These are phyloP conservation scores for Tranzscheliella williamsii DNA, from an alignment of 1,284 basidiomycete genomes.

Conservation along the genomic window DNA sequence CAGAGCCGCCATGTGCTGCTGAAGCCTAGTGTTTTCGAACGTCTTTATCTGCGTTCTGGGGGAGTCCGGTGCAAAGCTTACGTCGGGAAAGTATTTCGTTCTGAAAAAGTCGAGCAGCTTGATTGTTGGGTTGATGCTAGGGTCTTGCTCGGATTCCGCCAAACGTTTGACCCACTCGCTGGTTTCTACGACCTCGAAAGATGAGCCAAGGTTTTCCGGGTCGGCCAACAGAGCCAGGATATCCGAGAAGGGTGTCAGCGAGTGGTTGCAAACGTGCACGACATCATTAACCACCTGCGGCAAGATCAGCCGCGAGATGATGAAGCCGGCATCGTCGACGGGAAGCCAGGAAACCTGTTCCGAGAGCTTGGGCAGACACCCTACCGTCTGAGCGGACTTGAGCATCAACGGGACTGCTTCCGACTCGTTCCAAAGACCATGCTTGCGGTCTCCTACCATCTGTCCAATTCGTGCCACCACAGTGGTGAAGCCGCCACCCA, in stretches of 20 bases:
- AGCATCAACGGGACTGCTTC: constrained; percentile 65
- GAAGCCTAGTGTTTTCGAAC: too few relatives aligned
- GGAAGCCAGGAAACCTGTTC: constrained; percentile 68
- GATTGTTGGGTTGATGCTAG: constrained; percentile 65
- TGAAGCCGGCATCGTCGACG: constrained; percentile 66
- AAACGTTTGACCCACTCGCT: constrained; percentile 65
- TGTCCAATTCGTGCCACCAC: constrained; percentile 63
- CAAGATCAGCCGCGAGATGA: constrained; percentile 65
- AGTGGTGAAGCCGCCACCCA: constrained; percentile 21
- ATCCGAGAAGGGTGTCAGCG: constrained; percentile 61
- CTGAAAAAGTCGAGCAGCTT: too few relatives aligned
- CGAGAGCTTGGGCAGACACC: constrained; percentile 64
- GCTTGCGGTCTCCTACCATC: constrained; percentile 66
- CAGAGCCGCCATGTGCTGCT: too few relatives aligned
- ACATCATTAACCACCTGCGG: too few relatives aligned
- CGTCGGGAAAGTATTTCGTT: too few relatives aligned
- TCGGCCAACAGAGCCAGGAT: constrained; percentile 69
- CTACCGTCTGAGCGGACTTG: constrained; percentile 63
- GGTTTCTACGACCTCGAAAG: constrained; percentile 75
- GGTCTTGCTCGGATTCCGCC: constrained; percentile 62
- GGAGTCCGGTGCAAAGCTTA: too few relatives aligned
- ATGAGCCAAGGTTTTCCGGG: constrained; percentile 68
- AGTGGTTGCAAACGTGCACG: constrained; percentile 25
- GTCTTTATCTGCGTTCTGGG: too few relatives aligned
- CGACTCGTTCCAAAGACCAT: constrained; percentile 69